Base-by-base conservation (phyloP, 257 asterid species). In the Euphrasia confusa region DNA sequence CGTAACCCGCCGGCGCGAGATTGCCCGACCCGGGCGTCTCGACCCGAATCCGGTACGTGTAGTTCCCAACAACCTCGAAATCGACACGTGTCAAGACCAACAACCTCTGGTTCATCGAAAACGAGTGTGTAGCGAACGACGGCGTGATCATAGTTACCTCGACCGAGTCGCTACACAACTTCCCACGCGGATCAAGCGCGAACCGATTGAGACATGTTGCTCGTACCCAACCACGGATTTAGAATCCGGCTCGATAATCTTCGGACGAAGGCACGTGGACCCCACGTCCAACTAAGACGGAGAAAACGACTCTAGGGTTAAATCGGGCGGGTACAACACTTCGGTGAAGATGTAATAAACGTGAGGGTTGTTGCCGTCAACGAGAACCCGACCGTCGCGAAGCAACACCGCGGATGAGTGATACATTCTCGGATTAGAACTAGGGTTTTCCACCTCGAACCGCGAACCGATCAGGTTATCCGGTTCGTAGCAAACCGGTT, bases 31-130 rank as follows among this genome's bases (percentile, higher is more conserved):
- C 47, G 35, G 80, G 79, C 9, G 69, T 56, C 21, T 18, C 11
- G 11, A 69, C 77, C 74, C 63, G 61, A 0, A 66, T 33, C 32
- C 40, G 74, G 14, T 70, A 70, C 2, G 53, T 13, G 0, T 45
- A 57, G 7, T 1, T 52, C 12, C 75, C 76, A 2, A 37, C 14
- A 3, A 15, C 14, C 27, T 1, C 60, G 7, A 71, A 70, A 10
- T 50, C 28, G 1, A 69, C 71, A 9, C 72, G 47, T 7, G 24
- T 39, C 1, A 81, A 72, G 0, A 72, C 66, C 68, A 81, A 58
- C 10, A 75, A 12, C 66, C 87, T 71, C 56, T 81, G 87, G 66
- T 78, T 81, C 87, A 81, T 81, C 5, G 83, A 73, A 54, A 75
- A 75, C 1, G 87, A 78, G 35, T 81, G 87, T 0, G 87, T 81